Conservation (phyloP, 2,329 filamentous ascomycete species). For the Xylaria sp. region DNA sequence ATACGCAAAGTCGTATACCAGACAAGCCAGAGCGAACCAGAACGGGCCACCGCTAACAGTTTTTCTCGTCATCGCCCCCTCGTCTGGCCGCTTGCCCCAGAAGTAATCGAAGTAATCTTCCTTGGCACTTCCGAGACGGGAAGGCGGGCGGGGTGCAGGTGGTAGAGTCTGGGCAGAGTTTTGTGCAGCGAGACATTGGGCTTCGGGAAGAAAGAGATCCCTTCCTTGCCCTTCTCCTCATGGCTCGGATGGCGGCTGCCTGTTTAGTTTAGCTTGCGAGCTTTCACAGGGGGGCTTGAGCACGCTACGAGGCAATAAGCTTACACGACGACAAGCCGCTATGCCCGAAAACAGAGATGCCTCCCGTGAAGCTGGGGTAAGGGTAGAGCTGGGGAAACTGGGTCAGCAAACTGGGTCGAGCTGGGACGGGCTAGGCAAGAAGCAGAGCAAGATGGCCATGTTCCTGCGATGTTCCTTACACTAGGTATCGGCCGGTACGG, state of each 20-base stretch:
- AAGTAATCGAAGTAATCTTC: neutral
- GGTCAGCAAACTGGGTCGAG: neutral
- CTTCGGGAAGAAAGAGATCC: neutral
- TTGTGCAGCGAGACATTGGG: neutral
- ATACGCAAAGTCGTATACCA: neutral
- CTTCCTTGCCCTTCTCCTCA: neutral
- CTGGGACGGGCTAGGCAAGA: slow-evolving; percentile 24
- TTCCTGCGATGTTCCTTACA: neutral
- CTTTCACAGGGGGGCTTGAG: slow-evolving; percentile 1
- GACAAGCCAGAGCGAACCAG: neutral
- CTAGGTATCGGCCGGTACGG: neutral
- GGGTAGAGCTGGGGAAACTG: slow-evolving; percentile 23
- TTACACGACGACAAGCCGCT: neutral
- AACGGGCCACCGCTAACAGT: neutral
- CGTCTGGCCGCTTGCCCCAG: neutral
- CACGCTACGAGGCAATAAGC: neutral
- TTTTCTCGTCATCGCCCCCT: neutral
- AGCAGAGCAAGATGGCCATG: neutral
- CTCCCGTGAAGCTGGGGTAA: slow-evolving; percentile 20
- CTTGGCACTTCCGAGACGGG: slow-evolving; percentile 19
- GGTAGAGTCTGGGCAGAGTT: neutral
- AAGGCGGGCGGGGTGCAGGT: slow-evolving; percentile 12
- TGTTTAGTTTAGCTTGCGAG: slow-evolving; percentile 26
- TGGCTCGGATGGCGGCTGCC: slow-evolving; percentile 1
- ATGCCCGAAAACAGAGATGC: slow-evolving; percentile 30